Base-by-base conservation (phyloP, 257 asterid species). In the Solanum habrochaites region DNA sequence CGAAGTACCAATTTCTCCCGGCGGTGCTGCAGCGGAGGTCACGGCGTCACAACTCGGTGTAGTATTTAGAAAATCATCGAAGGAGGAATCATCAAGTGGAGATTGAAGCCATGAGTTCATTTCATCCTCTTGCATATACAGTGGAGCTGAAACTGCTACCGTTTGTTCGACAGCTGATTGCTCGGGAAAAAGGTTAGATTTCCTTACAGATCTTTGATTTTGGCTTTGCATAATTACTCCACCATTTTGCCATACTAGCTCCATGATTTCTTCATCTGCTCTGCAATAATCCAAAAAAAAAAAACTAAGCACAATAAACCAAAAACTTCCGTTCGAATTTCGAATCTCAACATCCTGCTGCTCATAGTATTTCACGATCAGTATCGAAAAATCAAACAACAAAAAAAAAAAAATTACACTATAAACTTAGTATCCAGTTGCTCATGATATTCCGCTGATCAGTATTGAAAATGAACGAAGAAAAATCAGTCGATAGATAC, bases 121-220 rank as follows among this genome's bases (percentile, higher is more conserved):
- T 87, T 90, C 92, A 73, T 90, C 92, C 80, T 90, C 92, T 39
- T 89, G 90, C 83, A 87, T 62, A 83, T 70, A 78, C 62, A 90
- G 16, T 15, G 78, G 83, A 72, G 73, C 35, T 64, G 88, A 31
- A 20, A 82, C 32, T 78, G 83, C 32, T 39, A 74, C 75, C 18
- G 73, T 43, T 62, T 73, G 52, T 49, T 74, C 86, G 35, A 11
- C 80, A 13, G 85, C 82, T 3, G 72, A 35, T 32, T 39, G 49
- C 71, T 85, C 69, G 49, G 80, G 11, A 11, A 5, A 31, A 23
- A 66, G 67, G 31, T 67, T 23, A 21, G 83, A 62, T 78, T 27
- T 71, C 71, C 52, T 73, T 13, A 21, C 45, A n/a, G 86, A 6
- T 80, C 86, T 85, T 18, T 85, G 84, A 32, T 87, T 87, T 60